Percentiles rank a stretch among this genome's conserved stretches.
These are phyloP conservation scores for Globisporangium recalcitrans DNA, from an alignment of 352 stramenopile species.

Conservation along the genomic window DNA sequence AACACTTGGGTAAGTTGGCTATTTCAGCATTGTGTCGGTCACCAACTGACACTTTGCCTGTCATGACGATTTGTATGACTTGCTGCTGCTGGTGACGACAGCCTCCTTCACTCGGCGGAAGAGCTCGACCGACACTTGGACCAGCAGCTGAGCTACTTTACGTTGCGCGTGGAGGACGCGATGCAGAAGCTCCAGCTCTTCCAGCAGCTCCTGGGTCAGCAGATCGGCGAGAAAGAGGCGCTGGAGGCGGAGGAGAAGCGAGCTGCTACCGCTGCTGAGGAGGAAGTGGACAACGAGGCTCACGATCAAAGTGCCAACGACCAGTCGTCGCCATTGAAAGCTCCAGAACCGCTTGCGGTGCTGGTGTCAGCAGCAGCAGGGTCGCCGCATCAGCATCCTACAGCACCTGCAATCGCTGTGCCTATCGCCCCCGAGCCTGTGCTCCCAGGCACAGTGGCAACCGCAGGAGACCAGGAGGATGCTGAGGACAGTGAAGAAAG, in stretches of 20 bases:
- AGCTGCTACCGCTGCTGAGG: neutral
- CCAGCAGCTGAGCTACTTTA: slow-evolving; percentile 31
- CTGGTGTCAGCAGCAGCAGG: neutral
- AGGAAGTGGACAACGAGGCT: neutral
- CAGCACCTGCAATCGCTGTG: neutral
- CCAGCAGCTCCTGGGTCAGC: slow-evolving; percentile 28
- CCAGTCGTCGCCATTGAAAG: neutral
- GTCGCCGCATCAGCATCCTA: neutral
- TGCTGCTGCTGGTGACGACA: slow-evolving; percentile 10
- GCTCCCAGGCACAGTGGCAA: slow-evolving; percentile 22
- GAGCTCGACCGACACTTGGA: slow-evolving; percentile 40
- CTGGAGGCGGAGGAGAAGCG: neutral
- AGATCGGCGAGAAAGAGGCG: slow-evolving; percentile 22
- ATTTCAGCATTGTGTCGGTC: too few species aligned
- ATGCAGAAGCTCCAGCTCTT: slow-evolving; percentile 35
- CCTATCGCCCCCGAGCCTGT: neutral
- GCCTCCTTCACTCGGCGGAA: slow-evolving; percentile 35
- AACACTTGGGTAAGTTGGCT: neutral
- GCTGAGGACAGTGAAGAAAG: neutral
- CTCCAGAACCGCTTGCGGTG: neutral
- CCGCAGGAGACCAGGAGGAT: slow-evolving; percentile 9
- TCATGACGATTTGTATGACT: too few species aligned
- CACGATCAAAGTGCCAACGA: neutral
- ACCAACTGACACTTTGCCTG: too few species aligned
- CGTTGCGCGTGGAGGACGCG: slow-evolving; percentile 28